These are phyloP conservation scores for Salix exigua DNA, from an alignment of 345 rosid genomes.

Conservation along the genomic window DNA sequence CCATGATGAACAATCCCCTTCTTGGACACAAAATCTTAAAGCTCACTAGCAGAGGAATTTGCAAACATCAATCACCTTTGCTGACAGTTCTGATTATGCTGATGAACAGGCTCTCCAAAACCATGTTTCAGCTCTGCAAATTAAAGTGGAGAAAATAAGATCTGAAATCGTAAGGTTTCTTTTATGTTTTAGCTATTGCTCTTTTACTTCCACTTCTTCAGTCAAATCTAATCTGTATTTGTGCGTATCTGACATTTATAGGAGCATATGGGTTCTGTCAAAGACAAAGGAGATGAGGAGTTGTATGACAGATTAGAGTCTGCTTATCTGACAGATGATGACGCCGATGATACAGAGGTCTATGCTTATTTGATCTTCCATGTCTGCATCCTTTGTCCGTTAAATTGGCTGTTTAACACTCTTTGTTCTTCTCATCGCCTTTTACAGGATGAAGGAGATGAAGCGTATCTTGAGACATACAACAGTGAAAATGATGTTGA, in stretches of 20 bases:
- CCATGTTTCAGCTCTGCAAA: constrained; percentile 52
- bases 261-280: constrained; percentile 63
- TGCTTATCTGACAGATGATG: constrained; percentile 56
- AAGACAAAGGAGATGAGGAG: constrained; percentile 51
- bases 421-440: not conserved
- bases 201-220: not conserved
- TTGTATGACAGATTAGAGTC: constrained; percentile 61
- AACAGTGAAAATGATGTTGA: constrained; percentile 11
- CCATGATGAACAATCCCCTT: not conserved
- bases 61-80: constrained; percentile 1
- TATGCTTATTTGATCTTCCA: constrained; percentile 3
- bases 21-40: not conserved
- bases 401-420: constrained; percentile 1
- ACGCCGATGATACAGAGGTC: constrained; percentile 46
- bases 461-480: constrained; percentile 17
- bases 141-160: constrained; percentile 58
- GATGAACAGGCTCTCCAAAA: constrained; percentile 65
- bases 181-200: constrained; percentile 6
- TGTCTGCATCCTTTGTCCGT: not conserved
- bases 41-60: not conserved
- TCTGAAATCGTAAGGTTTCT: constrained; percentile 66
- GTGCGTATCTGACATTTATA: constrained; percentile 19
- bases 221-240: not conserved
- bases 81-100: constrained; percentile 17
- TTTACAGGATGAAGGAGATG: constrained; percentile 53